Evolutionary conservation across 1,284 basidiomycete genomes (phyloP).

Genomic region (Heterobasidion occidentale): DNA sequence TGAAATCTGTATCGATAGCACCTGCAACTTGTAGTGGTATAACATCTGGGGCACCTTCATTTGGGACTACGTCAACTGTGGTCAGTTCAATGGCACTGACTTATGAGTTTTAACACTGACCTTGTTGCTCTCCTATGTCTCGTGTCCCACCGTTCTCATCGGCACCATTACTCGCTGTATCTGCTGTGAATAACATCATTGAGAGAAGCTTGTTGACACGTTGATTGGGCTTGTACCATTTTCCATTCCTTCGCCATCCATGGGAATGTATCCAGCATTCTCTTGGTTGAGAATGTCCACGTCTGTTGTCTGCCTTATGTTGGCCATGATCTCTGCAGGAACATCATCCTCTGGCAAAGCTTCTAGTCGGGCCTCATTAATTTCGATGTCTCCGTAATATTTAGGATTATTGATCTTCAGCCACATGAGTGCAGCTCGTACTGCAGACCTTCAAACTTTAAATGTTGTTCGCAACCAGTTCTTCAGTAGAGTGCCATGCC

Average conservation of each 20-base stretch:
- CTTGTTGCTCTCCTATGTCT: too few species aligned
- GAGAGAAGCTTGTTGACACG: too few species aligned
- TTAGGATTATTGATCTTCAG: not conserved
- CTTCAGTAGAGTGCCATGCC: not conserved
- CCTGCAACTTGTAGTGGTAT: conserved; percentile 12
- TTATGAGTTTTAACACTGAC: too few species aligned
- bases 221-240: not conserved
- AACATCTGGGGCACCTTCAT: not conserved
- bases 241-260: not conserved
- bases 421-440: not conserved
- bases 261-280: not conserved
- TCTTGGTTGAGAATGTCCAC: not conserved
- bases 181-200: too few species aligned
- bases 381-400: not conserved
- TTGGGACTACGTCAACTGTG: not conserved
- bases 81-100: too few species aligned
- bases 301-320: not conserved
- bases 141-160: too few species aligned
- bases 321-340: not conserved
- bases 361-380: not conserved
- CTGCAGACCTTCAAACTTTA: not conserved
- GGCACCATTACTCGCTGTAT: too few species aligned
- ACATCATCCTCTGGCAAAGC: not conserved
- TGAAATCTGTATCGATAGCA: conserved; percentile 13
- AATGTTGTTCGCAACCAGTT: not conserved